Evolutionary conservation across 768 basidiomycete species (phyloP).

Genomic region (Boletus reticuloceps): DNA sequence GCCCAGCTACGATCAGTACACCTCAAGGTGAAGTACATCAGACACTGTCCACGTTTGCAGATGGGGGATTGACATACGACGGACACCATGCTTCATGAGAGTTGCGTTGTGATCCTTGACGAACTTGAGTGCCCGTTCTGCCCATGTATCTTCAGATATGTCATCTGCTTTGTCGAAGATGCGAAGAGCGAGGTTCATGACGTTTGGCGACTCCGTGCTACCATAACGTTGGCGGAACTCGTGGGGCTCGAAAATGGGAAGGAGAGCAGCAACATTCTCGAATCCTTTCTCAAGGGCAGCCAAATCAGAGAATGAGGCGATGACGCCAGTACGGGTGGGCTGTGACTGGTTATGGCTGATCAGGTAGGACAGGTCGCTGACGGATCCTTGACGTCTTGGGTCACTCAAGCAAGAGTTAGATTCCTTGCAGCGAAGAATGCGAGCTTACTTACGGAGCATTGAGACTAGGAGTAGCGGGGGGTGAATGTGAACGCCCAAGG

Average conservation of each 20-base stretch:
- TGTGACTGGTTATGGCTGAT: constrained; percentile 85
- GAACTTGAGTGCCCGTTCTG: constrained; percentile 65
- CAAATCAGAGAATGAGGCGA: constrained; percentile 85
- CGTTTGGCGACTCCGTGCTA: constrained; percentile 78
- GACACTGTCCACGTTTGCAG: constrained; percentile 89
- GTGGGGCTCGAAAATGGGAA: constrained; percentile 69
- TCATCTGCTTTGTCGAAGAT: constrained; percentile 82
- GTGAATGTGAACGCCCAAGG: constrained; percentile 82
- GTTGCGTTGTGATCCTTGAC: constrained; percentile 65
- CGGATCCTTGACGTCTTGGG: constrained; percentile 80
- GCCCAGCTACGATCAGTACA: constrained; percentile 72
- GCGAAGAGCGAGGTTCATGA: constrained; percentile 90
- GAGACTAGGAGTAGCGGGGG: constrained; percentile 78
- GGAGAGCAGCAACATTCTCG: constrained; percentile 62
- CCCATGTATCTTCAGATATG: constrained; percentile 73
- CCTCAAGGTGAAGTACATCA: constrained; percentile 91
- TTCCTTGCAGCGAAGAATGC: not conserved
- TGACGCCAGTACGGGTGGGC: constrained; percentile 86
- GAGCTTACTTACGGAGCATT: constrained; percentile 28
- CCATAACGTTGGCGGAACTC: constrained; percentile 81
- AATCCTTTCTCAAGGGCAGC: constrained; percentile 70
- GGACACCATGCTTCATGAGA: constrained; percentile 75
- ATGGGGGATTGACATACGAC: constrained; percentile 90
- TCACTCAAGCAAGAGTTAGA: constrained; percentile 35
- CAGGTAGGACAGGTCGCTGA: constrained; percentile 93